phyloP scores from a whole-genome alignment of 1,284 basidiomycete species.

The Sparassis latifolia region DNA sequence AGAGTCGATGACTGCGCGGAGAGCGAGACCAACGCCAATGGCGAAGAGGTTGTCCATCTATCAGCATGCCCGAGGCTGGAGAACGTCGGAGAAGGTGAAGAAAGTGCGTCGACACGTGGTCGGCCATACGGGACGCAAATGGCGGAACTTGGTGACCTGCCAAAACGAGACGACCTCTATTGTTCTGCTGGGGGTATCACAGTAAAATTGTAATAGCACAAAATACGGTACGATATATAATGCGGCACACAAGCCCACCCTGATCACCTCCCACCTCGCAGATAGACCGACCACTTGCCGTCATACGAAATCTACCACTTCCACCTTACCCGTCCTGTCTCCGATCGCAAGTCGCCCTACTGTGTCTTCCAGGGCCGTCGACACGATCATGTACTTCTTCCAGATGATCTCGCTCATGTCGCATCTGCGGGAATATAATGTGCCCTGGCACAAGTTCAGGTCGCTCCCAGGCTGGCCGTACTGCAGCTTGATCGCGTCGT shows the following conservation, averaged over 20 bases:
- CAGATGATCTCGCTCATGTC: conserved; percentile 29
- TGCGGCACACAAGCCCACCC: too few species aligned
- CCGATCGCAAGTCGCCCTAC: conserved; percentile 31
- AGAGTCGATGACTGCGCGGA: conserved; percentile 29
- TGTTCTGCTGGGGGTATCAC: not conserved
- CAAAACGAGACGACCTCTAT: not conserved
- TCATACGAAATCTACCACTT: conserved; percentile 31
- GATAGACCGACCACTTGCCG: not conserved
- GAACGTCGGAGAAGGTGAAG: not conserved
- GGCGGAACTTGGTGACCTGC: not conserved
- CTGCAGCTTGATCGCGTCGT: not conserved
- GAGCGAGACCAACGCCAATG: conserved; percentile 31
- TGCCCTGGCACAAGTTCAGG: conserved; percentile 20
- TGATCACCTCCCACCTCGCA: too few species aligned
- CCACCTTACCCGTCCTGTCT: conserved; percentile 27
- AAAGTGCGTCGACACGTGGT: not conserved
- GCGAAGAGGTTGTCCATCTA: conserved; percentile 32
- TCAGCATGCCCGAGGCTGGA: conserved; percentile 10
- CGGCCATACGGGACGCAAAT: not conserved
- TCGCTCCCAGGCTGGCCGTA: conserved; percentile 9
- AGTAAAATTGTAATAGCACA: not conserved
- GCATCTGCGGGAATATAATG: conserved; percentile 26
- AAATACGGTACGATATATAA: not conserved
- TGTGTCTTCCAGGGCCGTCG: conserved; percentile 29
- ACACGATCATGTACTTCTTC: conserved; percentile 25